Evolutionary conservation across 345 rosid genomes (phyloP).

Genomic region (Trapa incisa): DNA sequence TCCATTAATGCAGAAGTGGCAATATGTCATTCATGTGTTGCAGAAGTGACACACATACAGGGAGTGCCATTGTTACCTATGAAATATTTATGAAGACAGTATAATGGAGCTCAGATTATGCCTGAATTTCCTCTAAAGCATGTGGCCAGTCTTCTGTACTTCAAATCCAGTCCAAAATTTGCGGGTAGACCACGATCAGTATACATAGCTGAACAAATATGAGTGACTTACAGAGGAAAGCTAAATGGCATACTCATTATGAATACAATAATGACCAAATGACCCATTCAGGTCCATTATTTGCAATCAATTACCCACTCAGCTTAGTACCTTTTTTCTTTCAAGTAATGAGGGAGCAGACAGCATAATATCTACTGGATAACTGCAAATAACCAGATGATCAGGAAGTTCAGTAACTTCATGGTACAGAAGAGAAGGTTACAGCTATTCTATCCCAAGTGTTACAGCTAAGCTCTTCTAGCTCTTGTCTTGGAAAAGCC

Average conservation of each 20-base stretch:
- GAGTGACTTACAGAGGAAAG: constrained; percentile 5
- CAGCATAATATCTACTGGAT: neutral
- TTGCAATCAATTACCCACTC: neutral
- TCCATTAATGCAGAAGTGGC: too few relatives aligned
- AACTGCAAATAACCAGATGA: neutral
- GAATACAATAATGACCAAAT: constrained; percentile 3
- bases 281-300: neutral
- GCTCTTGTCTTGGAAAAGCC: neutral
- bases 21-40: too few relatives aligned
- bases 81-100: neutral
- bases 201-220: neutral
- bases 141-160: neutral
- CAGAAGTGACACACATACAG: too few relatives aligned
- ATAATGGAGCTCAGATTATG: neutral
- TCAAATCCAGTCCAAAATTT: neutral
- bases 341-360: neutral
- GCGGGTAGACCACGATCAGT: neutral
- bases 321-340: neutral
- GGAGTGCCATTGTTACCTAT: neutral
- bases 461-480: neutral
- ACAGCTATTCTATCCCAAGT: neutral
- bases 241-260: neutral
- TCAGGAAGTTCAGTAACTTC: neutral
- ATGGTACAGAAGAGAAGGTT: neutral
- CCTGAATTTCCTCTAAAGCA: neutral